Conservation (phyloP, 2,329 filamentous ascomycete genomes). For the Fragosphaeria purpurea region DNA sequence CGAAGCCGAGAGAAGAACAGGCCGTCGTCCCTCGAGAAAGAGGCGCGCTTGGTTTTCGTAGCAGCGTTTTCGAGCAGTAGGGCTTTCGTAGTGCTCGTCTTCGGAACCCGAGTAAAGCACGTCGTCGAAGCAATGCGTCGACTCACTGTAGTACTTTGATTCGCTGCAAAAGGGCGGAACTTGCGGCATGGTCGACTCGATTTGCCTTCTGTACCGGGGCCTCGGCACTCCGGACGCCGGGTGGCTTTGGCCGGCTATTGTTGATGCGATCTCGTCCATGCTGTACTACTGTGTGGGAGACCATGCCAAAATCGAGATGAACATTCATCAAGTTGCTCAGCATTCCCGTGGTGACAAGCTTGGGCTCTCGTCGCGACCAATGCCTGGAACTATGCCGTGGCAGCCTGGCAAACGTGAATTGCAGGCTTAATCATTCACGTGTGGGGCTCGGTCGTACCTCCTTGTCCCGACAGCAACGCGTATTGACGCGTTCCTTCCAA, state of each 20-base stretch:
- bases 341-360: too few species aligned
- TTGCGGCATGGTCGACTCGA: constrained; percentile 1
- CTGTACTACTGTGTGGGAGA: not conserved
- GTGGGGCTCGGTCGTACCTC: constrained; percentile 9
- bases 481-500: constrained; percentile 8
- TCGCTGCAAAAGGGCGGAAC: constrained; percentile 6
- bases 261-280: constrained; percentile 1
- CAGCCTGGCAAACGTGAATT: too few species aligned
- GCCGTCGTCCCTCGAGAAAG: constrained; percentile 46
- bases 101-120: constrained; percentile 48
- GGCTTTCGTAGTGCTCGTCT: constrained; percentile 39
- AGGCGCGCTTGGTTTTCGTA: constrained; percentile 50
- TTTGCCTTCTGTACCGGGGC: not conserved
- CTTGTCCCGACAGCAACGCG: constrained; percentile 12
- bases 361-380: too few species aligned
- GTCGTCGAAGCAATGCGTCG: constrained; percentile 31
- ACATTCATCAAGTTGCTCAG: too few species aligned
- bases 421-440: not conserved
- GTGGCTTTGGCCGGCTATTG: not conserved
- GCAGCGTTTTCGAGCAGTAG: constrained; percentile 37
- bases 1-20: constrained; percentile 49
- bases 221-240: not conserved
- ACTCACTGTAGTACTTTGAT: constrained; percentile 19
- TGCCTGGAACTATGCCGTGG: too few species aligned
- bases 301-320: too few species aligned